Evolutionary conservation across 2,329 filamentous ascomycete species (phyloP).

Genomic region (Ascocoryne sarcoides): DNA sequence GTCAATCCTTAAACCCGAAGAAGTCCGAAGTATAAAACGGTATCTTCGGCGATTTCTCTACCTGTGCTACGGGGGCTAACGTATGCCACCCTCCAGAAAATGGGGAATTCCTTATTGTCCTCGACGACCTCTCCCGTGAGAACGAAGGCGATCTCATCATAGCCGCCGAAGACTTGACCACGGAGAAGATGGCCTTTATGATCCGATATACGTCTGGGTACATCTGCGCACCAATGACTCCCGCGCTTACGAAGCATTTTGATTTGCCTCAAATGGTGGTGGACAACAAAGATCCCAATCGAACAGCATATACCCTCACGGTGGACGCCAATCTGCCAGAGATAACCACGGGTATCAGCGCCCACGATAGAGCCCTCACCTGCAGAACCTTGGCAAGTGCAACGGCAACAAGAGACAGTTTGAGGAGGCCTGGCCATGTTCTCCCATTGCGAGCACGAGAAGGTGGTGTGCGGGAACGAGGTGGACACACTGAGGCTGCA

Average conservation of each 20-base stretch:
- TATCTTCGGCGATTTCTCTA: not conserved
- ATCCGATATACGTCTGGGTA: constrained; percentile 84
- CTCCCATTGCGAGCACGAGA: constrained; percentile 71
- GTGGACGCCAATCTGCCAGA: constrained; percentile 66
- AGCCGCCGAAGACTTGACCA: constrained; percentile 73
- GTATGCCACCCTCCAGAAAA: constrained; percentile 40
- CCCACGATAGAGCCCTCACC: constrained; percentile 76
- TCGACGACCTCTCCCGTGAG: constrained; percentile 86
- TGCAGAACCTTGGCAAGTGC: constrained; percentile 66
- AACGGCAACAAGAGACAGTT: constrained; percentile 39
- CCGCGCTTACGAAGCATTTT: constrained; percentile 59
- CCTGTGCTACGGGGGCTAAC: not conserved
- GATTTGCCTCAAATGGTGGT: constrained; percentile 81
- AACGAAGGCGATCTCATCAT: constrained; percentile 99
- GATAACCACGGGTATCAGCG: constrained; percentile 83
- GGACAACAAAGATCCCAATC: constrained; percentile 67
- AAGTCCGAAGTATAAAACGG: not conserved
- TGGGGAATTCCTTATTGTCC: constrained; percentile 91
- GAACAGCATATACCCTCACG: constrained; percentile 87
- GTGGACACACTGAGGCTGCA: constrained; percentile 88
- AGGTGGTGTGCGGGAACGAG: constrained; percentile 72
- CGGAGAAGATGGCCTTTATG: constrained; percentile 92
- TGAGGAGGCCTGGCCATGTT: constrained; percentile 82
- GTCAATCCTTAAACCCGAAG: constrained; percentile 22
- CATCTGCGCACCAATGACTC: constrained; percentile 78